phyloP scores from a whole-genome alignment of 164 flowering plant species.

The Cinnamomum micranthum region DNA sequence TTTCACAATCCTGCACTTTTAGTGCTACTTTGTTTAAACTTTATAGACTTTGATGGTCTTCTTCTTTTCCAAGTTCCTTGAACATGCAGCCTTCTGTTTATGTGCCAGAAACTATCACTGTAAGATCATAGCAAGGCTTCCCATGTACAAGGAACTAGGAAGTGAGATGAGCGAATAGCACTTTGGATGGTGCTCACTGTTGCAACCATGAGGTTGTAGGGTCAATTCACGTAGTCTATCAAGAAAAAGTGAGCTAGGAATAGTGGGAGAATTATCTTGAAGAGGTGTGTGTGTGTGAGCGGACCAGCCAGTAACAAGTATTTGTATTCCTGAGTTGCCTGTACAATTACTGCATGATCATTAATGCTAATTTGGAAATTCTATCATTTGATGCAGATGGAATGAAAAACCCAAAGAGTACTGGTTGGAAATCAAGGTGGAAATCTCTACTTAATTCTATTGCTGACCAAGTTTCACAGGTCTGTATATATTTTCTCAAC shows the following conservation, averaged over 20 bases:
- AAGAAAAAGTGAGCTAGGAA: no score
- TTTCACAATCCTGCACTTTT: background rate
- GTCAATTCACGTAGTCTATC: no score
- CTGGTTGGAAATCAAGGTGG: constrained; percentile 46
- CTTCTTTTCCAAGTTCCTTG: background rate
- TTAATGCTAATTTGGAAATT: constrained; percentile 6
- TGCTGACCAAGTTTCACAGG: constrained; percentile 94
- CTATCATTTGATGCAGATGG: constrained; percentile 39
- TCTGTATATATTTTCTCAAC: constrained; percentile 20
- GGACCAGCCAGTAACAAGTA: background rate
- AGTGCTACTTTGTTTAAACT: background rate
- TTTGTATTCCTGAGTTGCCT: background rate
- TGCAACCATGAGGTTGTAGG: no score
- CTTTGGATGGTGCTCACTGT: no score
- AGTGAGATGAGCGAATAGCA: no score
- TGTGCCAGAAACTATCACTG: no score
- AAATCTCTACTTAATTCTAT: constrained; percentile 69
- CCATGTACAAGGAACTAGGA: no score
- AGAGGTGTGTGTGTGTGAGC: no score
- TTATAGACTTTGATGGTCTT: background rate
- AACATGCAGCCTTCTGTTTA: no score
- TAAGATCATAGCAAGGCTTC: no score
- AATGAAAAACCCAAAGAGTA: constrained; percentile 28
- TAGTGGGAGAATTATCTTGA: no score
- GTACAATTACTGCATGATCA: background rate